Evolutionary conservation across 371 early-diverging fungal species (phyloP).

Genomic region (Fennellomyces sp.): DNA sequence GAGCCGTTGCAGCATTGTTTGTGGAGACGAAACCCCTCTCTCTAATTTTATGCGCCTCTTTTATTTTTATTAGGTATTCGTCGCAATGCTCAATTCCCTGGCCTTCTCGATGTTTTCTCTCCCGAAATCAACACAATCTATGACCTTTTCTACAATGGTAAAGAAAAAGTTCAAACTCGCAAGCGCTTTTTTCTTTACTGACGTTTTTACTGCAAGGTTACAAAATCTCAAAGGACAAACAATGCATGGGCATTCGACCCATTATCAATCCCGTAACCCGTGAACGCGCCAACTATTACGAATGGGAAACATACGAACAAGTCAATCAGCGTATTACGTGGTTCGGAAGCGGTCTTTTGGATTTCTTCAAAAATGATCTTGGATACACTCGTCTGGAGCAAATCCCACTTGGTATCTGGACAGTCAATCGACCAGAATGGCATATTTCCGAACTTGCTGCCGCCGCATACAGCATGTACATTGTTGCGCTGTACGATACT

Average conservation of each 20-base stretch:
- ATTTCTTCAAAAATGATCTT: slow-evolving; percentile 46
- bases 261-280: neutral
- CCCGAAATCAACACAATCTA: slow-evolving; percentile 1
- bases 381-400: slow-evolving; percentile 28
- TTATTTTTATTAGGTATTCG: neutral
- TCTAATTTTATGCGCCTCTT: neutral
- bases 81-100: neutral
- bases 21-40: neutral
- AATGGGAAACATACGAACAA: slow-evolving; percentile 80
- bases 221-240: neutral
- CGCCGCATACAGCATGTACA: slow-evolving; percentile 55
- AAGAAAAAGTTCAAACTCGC: neutral
- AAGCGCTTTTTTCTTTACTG: neutral
- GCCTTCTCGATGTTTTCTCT: neutral
- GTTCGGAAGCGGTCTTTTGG: slow-evolving; percentile 67
- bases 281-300: slow-evolving; percentile 42
- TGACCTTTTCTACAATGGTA: slow-evolving; percentile 6
- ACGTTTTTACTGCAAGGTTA: neutral
- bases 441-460: slow-evolving; percentile 75
- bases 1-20: neutral
- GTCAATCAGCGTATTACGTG: slow-evolving; percentile 69
- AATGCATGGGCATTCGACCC: slow-evolving; percentile 1
- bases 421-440: slow-evolving; percentile 95
- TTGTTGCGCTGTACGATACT: slow-evolving; percentile 96
- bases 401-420: slow-evolving; percentile 68